phyloP scores from a whole-genome alignment of 768 basidiomycete species.

The Suillus ampliporus region DNA sequence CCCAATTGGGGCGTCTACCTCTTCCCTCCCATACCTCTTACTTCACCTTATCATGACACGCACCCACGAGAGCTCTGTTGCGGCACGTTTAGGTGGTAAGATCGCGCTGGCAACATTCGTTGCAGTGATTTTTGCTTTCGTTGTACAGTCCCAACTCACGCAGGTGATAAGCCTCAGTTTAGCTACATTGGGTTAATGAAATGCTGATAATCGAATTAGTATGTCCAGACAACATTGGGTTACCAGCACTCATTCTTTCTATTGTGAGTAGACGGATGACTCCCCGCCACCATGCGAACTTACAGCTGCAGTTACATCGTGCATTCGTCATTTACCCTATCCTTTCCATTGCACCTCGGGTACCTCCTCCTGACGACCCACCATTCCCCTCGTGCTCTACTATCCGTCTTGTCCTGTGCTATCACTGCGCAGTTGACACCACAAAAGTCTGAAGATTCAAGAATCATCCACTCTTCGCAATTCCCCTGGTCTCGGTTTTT shows the following conservation, averaged over 20 bases:
- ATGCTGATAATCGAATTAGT: constrained; percentile 47
- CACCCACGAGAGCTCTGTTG: background rate
- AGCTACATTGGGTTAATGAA: background rate
- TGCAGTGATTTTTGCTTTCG: constrained; percentile 70
- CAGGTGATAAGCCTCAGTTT: constrained; percentile 55
- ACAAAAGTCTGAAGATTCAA: constrained; percentile 19
- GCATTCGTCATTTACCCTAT: constrained; percentile 78
- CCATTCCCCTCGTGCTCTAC: constrained; percentile 52
- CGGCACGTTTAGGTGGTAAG: constrained; percentile 49
- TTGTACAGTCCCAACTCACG: constrained; percentile 74
- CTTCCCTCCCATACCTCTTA: background rate
- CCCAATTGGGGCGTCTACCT: background rate
- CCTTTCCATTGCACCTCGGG: constrained; percentile 83
- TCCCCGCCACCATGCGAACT: constrained; percentile 11
- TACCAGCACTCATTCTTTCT: constrained; percentile 91
- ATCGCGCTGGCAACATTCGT: constrained; percentile 61
- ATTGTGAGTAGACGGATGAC: constrained; percentile 58
- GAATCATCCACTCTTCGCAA: constrained; percentile 15
- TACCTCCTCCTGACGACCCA: constrained; percentile 60
- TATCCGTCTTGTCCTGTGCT: constrained; percentile 56
- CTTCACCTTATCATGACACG: constrained; percentile 12
- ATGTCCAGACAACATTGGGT: constrained; percentile 75
- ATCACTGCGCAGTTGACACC: constrained; percentile 41
- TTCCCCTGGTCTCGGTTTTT: constrained; percentile 44
- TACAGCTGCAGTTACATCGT: constrained; percentile 71